Evolutionary conservation across 148 eudicot species (phyloP).

Genomic region (Cornus controversa): DNA sequence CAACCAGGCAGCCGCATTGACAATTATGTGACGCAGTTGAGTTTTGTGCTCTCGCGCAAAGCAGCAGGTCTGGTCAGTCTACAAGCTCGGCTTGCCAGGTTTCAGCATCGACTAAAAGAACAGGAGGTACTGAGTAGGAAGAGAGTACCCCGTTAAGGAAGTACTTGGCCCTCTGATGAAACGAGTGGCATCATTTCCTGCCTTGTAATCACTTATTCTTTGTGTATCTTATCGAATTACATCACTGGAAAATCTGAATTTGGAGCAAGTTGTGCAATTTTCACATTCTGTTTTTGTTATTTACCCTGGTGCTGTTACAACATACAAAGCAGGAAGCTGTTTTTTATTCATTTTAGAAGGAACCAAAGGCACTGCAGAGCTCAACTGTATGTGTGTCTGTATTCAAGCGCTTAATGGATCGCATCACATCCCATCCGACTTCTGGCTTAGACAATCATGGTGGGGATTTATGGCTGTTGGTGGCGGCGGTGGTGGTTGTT

Average conservation of each 20-base stretch:
- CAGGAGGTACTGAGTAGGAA: conserved; percentile 94
- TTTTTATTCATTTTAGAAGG: neutral
- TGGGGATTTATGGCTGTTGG: neutral
- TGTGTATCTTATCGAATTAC: neutral
- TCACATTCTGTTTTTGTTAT: no score
- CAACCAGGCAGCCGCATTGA: conserved; percentile 96
- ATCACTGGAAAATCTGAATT: neutral
- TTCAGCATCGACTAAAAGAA: conserved; percentile 95
- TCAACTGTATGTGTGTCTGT: neutral
- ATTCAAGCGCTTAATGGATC: neutral
- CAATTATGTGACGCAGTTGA: conserved; percentile 86
- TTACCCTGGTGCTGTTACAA: neutral
- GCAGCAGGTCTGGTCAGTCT: conserved; percentile 96
- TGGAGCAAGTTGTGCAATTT: no score
- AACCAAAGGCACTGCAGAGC: neutral
- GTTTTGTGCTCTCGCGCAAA: conserved; percentile 94
- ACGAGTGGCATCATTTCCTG: neutral
- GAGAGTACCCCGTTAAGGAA: conserved; percentile 62
- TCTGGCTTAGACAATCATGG: neutral
- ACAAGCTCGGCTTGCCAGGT: conserved; percentile 94
- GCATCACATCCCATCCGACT: neutral
- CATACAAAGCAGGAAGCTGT: neutral
- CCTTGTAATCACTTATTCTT: neutral
- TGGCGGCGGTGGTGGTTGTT: conserved; percentile 4
- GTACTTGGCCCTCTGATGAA: neutral